Percentiles rank a stretch among this genome's conserved stretches.
phyloP scores from a whole-genome alignment of 2,329 filamentous ascomycete genomes.

The Emergomyces pasteurianus region DNA sequence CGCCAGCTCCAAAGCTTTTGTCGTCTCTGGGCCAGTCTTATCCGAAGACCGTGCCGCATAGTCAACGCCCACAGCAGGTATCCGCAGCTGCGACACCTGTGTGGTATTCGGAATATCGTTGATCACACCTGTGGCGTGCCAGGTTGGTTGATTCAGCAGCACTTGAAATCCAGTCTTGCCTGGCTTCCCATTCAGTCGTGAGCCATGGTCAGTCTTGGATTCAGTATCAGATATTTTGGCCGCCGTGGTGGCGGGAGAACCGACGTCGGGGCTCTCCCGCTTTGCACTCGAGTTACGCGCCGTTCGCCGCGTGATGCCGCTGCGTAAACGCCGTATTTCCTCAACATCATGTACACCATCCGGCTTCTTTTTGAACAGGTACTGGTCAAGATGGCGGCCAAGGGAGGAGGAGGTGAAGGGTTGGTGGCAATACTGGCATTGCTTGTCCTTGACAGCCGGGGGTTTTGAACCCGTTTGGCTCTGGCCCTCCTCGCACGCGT shows the following conservation, averaged over 20 bases:
- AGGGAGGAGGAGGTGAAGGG: conserved; percentile 88
- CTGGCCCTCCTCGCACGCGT: background rate
- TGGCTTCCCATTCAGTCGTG: conserved; percentile 26
- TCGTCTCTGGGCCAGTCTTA: conserved; percentile 67
- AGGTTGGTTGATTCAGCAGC: conserved; percentile 52
- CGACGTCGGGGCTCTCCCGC: conserved; percentile 51
- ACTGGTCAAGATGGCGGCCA: conserved; percentile 85
- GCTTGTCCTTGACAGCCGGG: conserved; percentile 65
- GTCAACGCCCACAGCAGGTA: background rate
- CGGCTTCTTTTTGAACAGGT: conserved; percentile 87
- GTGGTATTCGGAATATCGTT: conserved; percentile 50
- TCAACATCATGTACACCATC: conserved; percentile 87
- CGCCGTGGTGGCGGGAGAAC: conserved; percentile 31
- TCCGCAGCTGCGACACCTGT: conserved; percentile 16
- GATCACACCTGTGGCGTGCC: conserved; percentile 68
- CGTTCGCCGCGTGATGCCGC: conserved; percentile 76
- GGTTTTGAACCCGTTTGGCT: conserved; percentile 19
- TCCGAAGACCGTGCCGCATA: conserved; percentile 47
- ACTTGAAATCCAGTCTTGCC: conserved; percentile 29
- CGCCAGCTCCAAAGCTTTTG: conserved; percentile 71
- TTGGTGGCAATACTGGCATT: conserved; percentile 78
- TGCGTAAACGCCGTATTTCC: conserved; percentile 71
- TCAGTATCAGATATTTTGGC: conserved; percentile 13
- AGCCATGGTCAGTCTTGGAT: background rate
- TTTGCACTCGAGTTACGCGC: conserved; percentile 50